Conservation (phyloP, 179 eudicot species). For the Monotropa hypopitys region DNA sequence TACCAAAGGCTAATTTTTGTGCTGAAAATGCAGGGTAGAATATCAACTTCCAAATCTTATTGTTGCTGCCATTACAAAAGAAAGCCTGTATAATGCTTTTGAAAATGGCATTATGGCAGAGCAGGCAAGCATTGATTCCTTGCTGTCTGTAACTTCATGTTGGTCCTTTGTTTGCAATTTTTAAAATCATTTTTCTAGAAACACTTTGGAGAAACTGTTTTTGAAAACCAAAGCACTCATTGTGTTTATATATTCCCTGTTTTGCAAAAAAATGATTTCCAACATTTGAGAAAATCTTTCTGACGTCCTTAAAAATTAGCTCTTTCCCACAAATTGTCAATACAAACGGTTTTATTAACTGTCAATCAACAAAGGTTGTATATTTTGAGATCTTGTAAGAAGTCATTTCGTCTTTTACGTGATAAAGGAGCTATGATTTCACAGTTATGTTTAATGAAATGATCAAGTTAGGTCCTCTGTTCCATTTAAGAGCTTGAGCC, state of each 20-base stretch:
- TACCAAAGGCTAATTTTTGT: neutral
- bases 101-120: slow-evolving; percentile 82
- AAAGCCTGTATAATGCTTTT: slow-evolving; percentile 80
- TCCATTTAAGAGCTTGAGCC: neutral
- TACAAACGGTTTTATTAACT: no score
- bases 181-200: neutral
- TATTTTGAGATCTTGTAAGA: neutral
- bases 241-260: neutral
- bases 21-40: slow-evolving; percentile 54
- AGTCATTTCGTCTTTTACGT: neutral
- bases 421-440: neutral
- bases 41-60: slow-evolving; percentile 94
- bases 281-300: neutral
- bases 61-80: slow-evolving; percentile 73
- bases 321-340: neutral
- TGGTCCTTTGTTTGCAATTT: neutral
- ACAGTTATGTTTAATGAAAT: neutral
- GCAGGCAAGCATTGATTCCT: slow-evolving; percentile 44
- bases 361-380: neutral
- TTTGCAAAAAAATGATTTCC: neutral
- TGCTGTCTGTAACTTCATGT: neutral
- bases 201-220: neutral
- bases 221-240: neutral
- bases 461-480: neutral
- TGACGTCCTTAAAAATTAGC: neutral